Evolutionary conservation across 371 early-diverging fungal species (phyloP), one percentile per base, ranked within the genome.

Genomic region (Mortierella sp.): DNA sequence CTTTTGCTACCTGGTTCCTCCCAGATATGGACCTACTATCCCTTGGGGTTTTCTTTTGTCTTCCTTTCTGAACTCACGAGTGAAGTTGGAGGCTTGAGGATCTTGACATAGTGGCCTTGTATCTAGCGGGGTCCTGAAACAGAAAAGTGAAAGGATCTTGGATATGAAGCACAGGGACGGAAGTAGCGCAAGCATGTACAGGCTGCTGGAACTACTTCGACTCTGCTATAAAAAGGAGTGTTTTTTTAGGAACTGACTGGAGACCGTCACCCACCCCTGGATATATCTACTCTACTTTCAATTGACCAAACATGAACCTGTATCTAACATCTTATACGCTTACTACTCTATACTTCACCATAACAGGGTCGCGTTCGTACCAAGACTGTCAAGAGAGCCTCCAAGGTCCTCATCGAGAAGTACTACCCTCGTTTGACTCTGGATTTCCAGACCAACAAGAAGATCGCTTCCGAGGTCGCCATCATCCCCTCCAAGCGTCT

Each of bases 381-480:
- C 81, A 99, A 98, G 96, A 97, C 99, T 91, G 98, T 99, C 91
- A 99, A 99, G 97, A 99, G 97, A 96, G 99, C 99, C 89, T 97
- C 99, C 86, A 96, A 98, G 91, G 97, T 98, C 89, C 92, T 99
- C 88, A 99, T 99, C 90, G 99, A 99, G 94, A 99, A 99, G 96
- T 99, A 99, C 96, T 99, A 99, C 90, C 97, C 98, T 80, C 96
- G 98, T 86, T 96, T 99, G 79, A 98, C 98, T 81, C 92, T 97
- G 77, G 99, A 99, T 91, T 99, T 99, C 97, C 99, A 99, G 92
- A 97, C 99, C 94, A 99, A 99, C 98, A 99, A 99, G 97, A 96
- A 96, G 92, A 98, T 99, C 90, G 94, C 96, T 89, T 96, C 96
- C 91, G 99, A 99, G 91, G 99, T 99, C 75, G 98, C 99, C 85